Evolutionary conservation across 208 protist genomes (phyloP), one percentile per base, ranked within the genome.

Genomic region (Trypanosoma congolense): DNA sequence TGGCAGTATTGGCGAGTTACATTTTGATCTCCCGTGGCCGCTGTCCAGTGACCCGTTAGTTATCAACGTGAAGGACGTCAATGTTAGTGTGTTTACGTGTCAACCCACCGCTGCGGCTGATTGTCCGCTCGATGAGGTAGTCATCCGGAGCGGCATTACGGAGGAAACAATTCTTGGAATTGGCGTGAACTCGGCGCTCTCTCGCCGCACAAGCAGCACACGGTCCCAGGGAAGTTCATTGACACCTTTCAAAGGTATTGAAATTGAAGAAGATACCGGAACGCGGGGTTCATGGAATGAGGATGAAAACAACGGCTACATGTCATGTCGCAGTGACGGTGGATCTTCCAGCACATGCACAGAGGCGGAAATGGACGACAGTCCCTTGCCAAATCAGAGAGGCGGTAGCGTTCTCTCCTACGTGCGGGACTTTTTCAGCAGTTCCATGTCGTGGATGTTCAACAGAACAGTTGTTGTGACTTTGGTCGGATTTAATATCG

Each of bases 391-490:
- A 8, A 31, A 42, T 4, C 22, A 57, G n/a, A 19, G 44, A 33
- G 35, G 19, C 3, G 35, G 22, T 1, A 75, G 82, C 21, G 64
- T 80, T 28, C 73, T 93, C 30, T 65, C 57, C 48, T 83, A 70
- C 52, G 49, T 87, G 48, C 53, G 56, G 3, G 54, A 51, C 9
- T 71, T 61, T 10, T 79, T 71, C 2, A 62, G 61, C 30, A 44
- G 66, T 44, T 83, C 81, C 8, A 43, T 93, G 18, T 73, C 73
- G 51, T 86, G 80, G 75, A 72, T 89, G 22, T 77, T 78, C 74
- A 67, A 79, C 21, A 77, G 83, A 9, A 69, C 66, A 29, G 70
- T 87, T 58, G 59, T 74, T 46, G 65, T 93, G 22, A 48, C 66
- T 16, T 52, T 86, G 21, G 65, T 55, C 0, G 62, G 80, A 47